A percentile compares a stretch with the other conserved stretches of the same genome.
These are phyloP conservation scores for Scenedesmus sp. DNA, from an alignment of 163 green algal species.

Conservation along the genomic window DNA sequence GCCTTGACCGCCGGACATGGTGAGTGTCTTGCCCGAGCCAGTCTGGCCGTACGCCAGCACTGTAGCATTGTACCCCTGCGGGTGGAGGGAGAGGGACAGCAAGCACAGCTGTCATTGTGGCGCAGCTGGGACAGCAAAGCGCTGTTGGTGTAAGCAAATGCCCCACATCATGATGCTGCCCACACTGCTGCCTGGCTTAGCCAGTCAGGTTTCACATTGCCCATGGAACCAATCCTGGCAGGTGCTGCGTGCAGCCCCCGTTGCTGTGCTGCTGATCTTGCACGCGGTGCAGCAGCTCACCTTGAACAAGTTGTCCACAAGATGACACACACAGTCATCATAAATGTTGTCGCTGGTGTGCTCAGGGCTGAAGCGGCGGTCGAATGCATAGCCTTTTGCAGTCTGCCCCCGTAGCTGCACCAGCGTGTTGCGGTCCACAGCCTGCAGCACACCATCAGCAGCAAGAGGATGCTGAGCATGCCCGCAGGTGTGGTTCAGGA, in stretches of 20 bases:
- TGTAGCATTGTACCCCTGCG: slow-evolving; percentile 82
- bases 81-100: too few relatives aligned
- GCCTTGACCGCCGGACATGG: slow-evolving; percentile 78
- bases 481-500: neutral
- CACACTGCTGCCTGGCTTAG: too few relatives aligned
- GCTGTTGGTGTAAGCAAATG: neutral
- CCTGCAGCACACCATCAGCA: slow-evolving; percentile 55
- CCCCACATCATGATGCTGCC: neutral
- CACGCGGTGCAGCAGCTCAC: slow-evolving; percentile 46
- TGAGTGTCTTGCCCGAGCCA: slow-evolving; percentile 82
- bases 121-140: too few relatives aligned
- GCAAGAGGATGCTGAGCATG: neutral
- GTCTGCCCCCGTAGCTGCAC: slow-evolving; percentile 73
- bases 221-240: too few relatives aligned
- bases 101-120: neutral
- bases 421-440: slow-evolving; percentile 78
- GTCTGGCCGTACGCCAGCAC: slow-evolving; percentile 84
- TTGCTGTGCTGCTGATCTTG: neutral
- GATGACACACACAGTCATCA: slow-evolving; percentile 64
- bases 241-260: neutral
- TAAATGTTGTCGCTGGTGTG: slow-evolving; percentile 75
- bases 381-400: slow-evolving; percentile 80
- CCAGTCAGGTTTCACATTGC: too few relatives aligned
- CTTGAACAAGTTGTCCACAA: slow-evolving; percentile 83
- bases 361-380: slow-evolving; percentile 70